A percentile compares a stretch with the other conserved stretches of the same genome.
These are phyloP conservation scores for Starmerella bombi DNA, from an alignment of 805 yeast genomes.

Conservation along the genomic window DNA sequence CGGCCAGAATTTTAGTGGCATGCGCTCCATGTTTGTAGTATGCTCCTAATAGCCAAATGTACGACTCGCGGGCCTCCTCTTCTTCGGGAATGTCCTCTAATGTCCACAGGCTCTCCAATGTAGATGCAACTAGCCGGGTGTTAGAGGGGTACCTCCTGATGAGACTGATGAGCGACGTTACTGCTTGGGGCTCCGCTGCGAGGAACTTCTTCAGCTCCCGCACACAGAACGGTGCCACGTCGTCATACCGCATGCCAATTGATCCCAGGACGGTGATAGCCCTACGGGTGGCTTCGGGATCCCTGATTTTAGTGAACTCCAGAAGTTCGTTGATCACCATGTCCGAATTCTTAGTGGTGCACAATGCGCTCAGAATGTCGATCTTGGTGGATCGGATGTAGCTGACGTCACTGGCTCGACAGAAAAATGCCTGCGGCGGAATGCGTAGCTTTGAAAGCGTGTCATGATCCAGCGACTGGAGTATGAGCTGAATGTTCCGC, in stretches of 20 bases:
- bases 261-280: conserved; percentile 85
- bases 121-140: conserved; percentile 27
- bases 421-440: conserved; percentile 44
- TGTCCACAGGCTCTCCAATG: neutral
- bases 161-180: conserved; percentile 62
- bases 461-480: conserved; percentile 28
- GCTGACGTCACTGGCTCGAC: conserved; percentile 72
- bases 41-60: conserved; percentile 78
- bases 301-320: conserved; percentile 68
- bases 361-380: conserved; percentile 70
- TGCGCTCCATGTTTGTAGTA: conserved; percentile 29
- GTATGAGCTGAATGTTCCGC: conserved; percentile 59
- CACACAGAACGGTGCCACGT: conserved; percentile 52
- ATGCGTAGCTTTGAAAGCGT: conserved; percentile 2
- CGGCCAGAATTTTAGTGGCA: conserved; percentile 30
- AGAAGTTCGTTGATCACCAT: conserved; percentile 59
- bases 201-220: conserved; percentile 42
- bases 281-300: conserved; percentile 75
- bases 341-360: conserved; percentile 45
- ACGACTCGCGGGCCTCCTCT: conserved; percentile 62
- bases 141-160: conserved; percentile 59
- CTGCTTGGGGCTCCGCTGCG: conserved; percentile 57
- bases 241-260: conserved; percentile 61
- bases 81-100: conserved; percentile 23
- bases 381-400: conserved; percentile 82